Evolutionary conservation across 2,329 filamentous ascomycete genomes (phyloP).

Genomic region (Pseudogymnoascus sp.): DNA sequence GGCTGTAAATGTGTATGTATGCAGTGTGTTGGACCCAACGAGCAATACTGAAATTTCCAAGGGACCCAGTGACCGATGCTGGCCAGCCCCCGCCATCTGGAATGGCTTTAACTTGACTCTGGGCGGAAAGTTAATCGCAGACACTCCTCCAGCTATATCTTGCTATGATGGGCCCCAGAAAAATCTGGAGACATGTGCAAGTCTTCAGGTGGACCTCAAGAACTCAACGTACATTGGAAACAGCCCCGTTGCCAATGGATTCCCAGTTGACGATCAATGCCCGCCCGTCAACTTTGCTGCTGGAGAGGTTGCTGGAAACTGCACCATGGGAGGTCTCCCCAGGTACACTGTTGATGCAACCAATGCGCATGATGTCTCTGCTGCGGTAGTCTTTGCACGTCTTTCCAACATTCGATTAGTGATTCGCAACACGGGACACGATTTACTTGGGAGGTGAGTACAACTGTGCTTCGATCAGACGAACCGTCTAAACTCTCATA

Average conservation of each 20-base stretch:
- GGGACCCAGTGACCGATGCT: conserved; percentile 22
- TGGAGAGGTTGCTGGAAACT: conserved; percentile 26
- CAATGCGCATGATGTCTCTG: conserved; percentile 29
- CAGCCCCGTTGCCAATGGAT: conserved; percentile 32
- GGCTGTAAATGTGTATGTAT: conserved; percentile 3
- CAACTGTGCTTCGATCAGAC: neutral
- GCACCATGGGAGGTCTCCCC: conserved; percentile 30
- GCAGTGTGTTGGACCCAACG: neutral
- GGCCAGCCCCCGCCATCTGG: conserved; percentile 28
- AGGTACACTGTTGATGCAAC: conserved; percentile 33
- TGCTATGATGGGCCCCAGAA: conserved; percentile 30
- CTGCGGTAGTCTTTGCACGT: conserved; percentile 37
- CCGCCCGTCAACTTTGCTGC: conserved; percentile 22
- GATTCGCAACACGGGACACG: conserved; percentile 38
- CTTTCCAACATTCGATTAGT: conserved; percentile 36
- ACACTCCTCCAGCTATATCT: conserved; percentile 27
- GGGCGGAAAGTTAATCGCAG: conserved; percentile 28
- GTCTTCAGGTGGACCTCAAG: conserved; percentile 23
- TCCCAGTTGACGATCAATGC: conserved; percentile 41
- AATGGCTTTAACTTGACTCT: conserved; percentile 28
- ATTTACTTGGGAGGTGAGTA: conserved; percentile 33
- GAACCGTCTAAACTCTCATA: neutral
- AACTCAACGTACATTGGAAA: conserved; percentile 31
- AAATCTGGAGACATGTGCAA: conserved; percentile 28
- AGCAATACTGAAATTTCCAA: neutral